These are phyloP conservation scores for Aureobasidium sp. DNA, from an alignment of 2,329 filamentous ascomycete genomes.

Conservation along the genomic window DNA sequence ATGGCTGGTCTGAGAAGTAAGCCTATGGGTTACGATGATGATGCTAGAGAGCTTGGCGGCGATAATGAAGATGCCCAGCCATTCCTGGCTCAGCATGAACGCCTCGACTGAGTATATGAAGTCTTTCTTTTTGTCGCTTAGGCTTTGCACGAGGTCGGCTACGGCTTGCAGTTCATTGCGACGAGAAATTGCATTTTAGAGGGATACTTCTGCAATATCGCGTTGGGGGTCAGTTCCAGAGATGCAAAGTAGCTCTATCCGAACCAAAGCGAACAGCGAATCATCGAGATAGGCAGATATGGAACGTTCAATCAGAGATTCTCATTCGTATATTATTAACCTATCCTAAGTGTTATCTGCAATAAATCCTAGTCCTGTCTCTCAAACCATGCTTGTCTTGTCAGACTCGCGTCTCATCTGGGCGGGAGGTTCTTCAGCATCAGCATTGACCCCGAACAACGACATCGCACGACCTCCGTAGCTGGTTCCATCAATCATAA, in stretches of 20 bases:
- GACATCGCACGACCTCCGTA: not conserved
- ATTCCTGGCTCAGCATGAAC: not conserved
- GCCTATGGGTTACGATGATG: not conserved
- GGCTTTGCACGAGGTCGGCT: not conserved
- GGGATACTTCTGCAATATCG: too few species aligned
- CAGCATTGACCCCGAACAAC: not conserved
- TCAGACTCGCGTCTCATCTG: not conserved
- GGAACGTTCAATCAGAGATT: not conserved
- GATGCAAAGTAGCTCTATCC: not conserved
- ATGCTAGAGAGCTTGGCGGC: not conserved
- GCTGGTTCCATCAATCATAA: conserved; percentile 6
- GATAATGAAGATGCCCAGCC: not conserved
- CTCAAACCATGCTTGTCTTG: not conserved
- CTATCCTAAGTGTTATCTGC: not conserved
- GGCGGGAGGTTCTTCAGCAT: not conserved
- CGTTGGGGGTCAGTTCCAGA: too few species aligned
- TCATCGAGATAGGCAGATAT: not conserved
- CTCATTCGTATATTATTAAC: not conserved
- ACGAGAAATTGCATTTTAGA: too few species aligned
- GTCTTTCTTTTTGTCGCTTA: too few species aligned
- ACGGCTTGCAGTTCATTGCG: too few species aligned
- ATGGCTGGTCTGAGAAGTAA: not conserved
- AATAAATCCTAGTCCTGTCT: not conserved
- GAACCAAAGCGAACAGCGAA: not conserved
- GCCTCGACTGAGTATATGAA: not conserved